Base-by-base conservation (phyloP, 306 rosid species). In the Quillaja saponaria region DNA sequence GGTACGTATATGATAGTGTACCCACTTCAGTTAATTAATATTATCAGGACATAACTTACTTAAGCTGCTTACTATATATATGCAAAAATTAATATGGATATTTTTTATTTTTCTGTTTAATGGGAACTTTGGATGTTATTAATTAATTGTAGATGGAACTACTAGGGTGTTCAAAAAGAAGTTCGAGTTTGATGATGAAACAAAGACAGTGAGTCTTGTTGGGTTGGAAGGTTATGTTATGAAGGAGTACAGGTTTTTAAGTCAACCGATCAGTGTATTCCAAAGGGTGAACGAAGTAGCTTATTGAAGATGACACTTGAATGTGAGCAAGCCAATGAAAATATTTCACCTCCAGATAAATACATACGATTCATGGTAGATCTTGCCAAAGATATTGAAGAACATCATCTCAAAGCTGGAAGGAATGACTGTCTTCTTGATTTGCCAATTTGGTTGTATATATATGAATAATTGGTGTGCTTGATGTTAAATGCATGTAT, bases 201-300 rank as follows among this genome's bases (percentile, higher is more conserved):
- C 72, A 3, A 59, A 40, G 34, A 3, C 13, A 3, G 31, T 68
- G 9, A 59, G 20, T 8, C 10, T 25, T 6, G 28, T 42, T 44
- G 85, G 79, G 7, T 0, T 76, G 10, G 71, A 72, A 55, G 80
- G 80, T 60, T 65, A 72, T 44, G 41, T 76, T 35, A 56, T 72
- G 34, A 25, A 68, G 28, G 11, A 41, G 9, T 80, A 69, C 77
- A 76, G 54, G 11, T 4, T 42, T 76, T 72, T 40, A 73, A 63
- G 38, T 35, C 13, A 7, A 16, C 31, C 7, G 72, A 49, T 61
- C 59, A 69, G 15, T 64, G 14, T 18, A 38, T 28, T 38, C 81
- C 66, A 11, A 80, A 80, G 44, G 71, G 37, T 0, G 21, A 44
- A 3, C 68, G 67, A 10, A 59, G 52, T 41, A 10, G 3, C 3